Base-by-base conservation (phyloP, 495 filamentous ascomycete species). In the Hyaloscypha hepaticicola region DNA sequence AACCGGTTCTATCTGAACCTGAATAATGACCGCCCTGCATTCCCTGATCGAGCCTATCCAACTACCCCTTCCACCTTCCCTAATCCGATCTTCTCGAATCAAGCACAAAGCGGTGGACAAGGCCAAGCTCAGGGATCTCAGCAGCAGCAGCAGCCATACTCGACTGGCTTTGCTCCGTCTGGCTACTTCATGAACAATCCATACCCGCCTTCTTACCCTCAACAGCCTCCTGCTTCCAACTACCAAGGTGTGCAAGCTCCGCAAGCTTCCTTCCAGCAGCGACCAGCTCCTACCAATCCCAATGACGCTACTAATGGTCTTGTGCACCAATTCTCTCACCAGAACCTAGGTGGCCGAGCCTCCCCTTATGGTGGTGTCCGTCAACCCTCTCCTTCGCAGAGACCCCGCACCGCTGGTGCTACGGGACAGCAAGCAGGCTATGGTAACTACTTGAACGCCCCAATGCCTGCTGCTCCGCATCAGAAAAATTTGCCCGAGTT, bases 1-100 rank as follows among this genome's bases (percentile, higher is more conserved):
- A 84, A 85, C 68, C 87, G 88, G 60, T 81, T 90, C 61, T 86
- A 87, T 72, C 80, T 92, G 66, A 93, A 92, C 76, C 89, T 92
- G 73, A 86, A 77, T 69, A 87, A 87, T 72, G 86, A 87, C 69
- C 65, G 67, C 21, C 84, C 87, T 50, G 80, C 83, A 58, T 77
- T 84, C 61, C 85, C 85, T 76, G 89, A 87, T 75, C 90, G 91
- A 76, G 87, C 90, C 63, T 99, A 94, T 84, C 96, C 95, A 72
- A 96, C 95, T 53, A 99, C 95, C 21, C 94, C 95, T 60, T 97
- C 93, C 66, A 95, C 93, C 56, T 97, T 97, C 71, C 93, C 93
- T 12, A 93, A 97, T 76, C 92, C 93, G 29, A 87, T 96, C 72
- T 90, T 87, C 73, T 83, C 84, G 60, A 78, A 75, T 56, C 69